Evolutionary conservation across 805 yeast species (phyloP).

Genomic region (Barnettozyma botsteinii): DNA sequence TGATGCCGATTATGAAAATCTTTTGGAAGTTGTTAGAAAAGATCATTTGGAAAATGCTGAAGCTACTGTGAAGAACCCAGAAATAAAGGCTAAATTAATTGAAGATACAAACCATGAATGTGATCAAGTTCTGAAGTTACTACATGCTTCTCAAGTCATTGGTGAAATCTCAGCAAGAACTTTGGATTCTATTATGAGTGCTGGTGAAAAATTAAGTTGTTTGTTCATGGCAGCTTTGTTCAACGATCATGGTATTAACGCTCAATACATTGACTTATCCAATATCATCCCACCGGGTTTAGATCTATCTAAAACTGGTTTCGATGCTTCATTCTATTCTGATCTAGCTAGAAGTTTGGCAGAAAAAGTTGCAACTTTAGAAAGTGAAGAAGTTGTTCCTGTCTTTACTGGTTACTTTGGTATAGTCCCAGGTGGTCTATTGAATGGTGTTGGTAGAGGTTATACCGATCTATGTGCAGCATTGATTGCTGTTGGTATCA

Average conservation of each 20-base stretch:
- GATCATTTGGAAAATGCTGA: conserved; percentile 80
- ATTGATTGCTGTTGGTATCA: conserved; percentile 84
- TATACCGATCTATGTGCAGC: conserved; percentile 98
- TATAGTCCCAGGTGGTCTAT: conserved; percentile 88
- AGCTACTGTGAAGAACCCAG: conserved; percentile 37
- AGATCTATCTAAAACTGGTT: conserved; percentile 45
- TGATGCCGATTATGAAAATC: conserved; percentile 48
- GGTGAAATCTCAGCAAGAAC: conserved; percentile 91
- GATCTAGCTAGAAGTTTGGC: conserved; percentile 49
- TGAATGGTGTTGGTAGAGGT: conserved; percentile 94
- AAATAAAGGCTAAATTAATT: conserved; percentile 48
- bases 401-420: conserved; percentile 97
- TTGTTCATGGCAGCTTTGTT: conserved; percentile 80
- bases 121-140: conserved; percentile 56
- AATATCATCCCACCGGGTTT: conserved; percentile 60
- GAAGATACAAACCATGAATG: conserved; percentile 60
- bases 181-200: conserved; percentile 81
- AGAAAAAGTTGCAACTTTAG: conserved; percentile 38
- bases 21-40: conserved; percentile 61
- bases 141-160: conserved; percentile 83
- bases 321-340: conserved; percentile 63
- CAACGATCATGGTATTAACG: conserved; percentile 73
- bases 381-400: conserved; percentile 52
- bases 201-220: conserved; percentile 92
- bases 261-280: conserved; percentile 76